Evolutionary conservation across 2,329 filamentous ascomycete genomes (phyloP).

Genomic region (Curvularia eragrostidis): DNA sequence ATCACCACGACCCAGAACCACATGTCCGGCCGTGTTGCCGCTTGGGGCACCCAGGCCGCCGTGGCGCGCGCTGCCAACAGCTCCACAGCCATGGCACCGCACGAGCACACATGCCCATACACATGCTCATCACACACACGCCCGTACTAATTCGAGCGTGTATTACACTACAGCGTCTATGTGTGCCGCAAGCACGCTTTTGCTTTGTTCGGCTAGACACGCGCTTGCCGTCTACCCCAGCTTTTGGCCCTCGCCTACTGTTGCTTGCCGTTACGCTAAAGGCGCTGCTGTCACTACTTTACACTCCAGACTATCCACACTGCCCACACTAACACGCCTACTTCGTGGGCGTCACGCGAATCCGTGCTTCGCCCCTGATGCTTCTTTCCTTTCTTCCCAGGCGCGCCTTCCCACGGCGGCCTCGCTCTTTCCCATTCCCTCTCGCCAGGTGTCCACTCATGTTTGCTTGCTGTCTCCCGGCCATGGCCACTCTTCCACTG

Average conservation of each 20-base stretch:
- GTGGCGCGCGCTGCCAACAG: conserved; percentile 40
- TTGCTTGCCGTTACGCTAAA: conserved; percentile 14
- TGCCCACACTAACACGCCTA: no score
- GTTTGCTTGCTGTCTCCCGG: not conserved
- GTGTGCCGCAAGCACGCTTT: no score
- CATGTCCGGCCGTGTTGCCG: conserved; percentile 38
- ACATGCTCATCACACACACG: no score
- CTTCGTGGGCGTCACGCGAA: not conserved
- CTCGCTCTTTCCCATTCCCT: not conserved
- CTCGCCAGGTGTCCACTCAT: not conserved
- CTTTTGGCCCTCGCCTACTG: conserved; percentile 12
- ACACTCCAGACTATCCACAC: no score
- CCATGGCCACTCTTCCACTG: not conserved
- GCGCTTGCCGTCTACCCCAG: conserved; percentile 13
- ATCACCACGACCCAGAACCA: not conserved
- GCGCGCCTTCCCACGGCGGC: no score
- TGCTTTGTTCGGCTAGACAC: conserved; percentile 14
- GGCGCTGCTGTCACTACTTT: no score
- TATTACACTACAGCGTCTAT: no score
- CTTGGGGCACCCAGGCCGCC: conserved; percentile 36
- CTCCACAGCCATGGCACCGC: no score
- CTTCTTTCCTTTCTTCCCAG: not conserved
- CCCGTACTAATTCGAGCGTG: no score
- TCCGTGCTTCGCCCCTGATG: not conserved
- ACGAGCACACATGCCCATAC: no score